Evolutionary conservation across 129 eudicot species (phyloP), one percentile per base, ranked within the genome.

Genomic region (Dittrichia graveolens): DNA sequence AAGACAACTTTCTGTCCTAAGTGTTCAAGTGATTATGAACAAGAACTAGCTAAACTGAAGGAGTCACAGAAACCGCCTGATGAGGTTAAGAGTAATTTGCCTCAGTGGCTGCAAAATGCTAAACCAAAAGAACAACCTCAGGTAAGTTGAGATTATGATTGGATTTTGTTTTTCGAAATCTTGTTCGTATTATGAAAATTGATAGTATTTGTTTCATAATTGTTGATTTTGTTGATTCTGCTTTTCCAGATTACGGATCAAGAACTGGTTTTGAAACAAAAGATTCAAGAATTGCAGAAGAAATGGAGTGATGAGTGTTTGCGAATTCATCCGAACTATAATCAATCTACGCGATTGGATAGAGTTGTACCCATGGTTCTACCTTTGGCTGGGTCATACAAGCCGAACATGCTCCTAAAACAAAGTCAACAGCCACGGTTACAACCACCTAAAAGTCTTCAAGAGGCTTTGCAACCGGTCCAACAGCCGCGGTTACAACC

Each of bases 21-120:
- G 18, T 95, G 99, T 80, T 76, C 77, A 2, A 81, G 59, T 67
- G 88, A 79, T 66, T 95, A 82, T 72, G 94, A 86, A 69, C 82
- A 79, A 72, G 99, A 95, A 66, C 66, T 84, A 3, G 86, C 76
- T 9, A 84, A 73, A 61, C 74, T 95, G 3, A 82, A 66, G 66
- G 93, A 82, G 24, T 31, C 56, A 0, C 97, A 88, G 48, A 88
- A 86, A 61, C 73, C 88, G 5, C 54, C 74, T 0, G 84, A 87
- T 7, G 89, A 86, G 61, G 77, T 56, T 64, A 86, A 79, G 58
- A 79, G 80, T 1, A 71, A 74, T 49, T 74, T 95, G 82, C 99
- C 99, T 8, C 94, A 67, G 68, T 95, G 99, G 99, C 69, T 95
- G 84, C 94, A 91, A 72, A 95, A 75, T 71, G 96, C 97, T 5